Conservation (phyloP, 371 early-diverging fungal species). For the Mortierella sp. region DNA sequence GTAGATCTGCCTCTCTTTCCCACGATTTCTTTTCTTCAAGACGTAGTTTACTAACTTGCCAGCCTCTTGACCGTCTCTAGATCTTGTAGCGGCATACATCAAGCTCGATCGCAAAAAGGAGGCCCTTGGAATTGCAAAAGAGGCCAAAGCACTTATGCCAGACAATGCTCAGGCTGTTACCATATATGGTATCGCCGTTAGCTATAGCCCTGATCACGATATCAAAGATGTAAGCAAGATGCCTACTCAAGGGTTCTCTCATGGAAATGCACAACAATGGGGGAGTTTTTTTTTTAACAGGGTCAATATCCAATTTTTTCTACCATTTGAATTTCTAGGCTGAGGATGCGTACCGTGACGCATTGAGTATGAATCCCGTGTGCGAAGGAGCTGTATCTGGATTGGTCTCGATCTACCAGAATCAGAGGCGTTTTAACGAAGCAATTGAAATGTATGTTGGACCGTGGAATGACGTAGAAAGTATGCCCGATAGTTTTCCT, state of each 20-base stretch:
- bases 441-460: conserved; percentile 30
- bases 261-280: no score
- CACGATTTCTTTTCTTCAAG: no score
- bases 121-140: conserved; percentile 19
- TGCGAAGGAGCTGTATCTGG: conserved; percentile 24
- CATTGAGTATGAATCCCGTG: conserved; percentile 29
- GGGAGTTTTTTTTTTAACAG: no score
- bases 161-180: conserved; percentile 33
- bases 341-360: conserved; percentile 11
- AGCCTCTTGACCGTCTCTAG: not conserved
- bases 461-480: no score
- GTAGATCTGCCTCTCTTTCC: no score
- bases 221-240: not conserved
- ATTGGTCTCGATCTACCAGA: conserved; percentile 18
- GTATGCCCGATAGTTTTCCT: no score
- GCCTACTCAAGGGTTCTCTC: no score
- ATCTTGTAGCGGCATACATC: conserved; percentile 27
- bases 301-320: no score
- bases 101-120: conserved; percentile 21
- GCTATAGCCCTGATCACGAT: conserved; percentile 13
- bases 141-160: conserved; percentile 24
- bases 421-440: conserved; percentile 18
- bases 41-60: no score
- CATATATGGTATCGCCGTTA: conserved; percentile 26
- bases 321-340: conserved; percentile 5